Conservation (phyloP, 441 rosid species). For the Capsella rubella region DNA sequence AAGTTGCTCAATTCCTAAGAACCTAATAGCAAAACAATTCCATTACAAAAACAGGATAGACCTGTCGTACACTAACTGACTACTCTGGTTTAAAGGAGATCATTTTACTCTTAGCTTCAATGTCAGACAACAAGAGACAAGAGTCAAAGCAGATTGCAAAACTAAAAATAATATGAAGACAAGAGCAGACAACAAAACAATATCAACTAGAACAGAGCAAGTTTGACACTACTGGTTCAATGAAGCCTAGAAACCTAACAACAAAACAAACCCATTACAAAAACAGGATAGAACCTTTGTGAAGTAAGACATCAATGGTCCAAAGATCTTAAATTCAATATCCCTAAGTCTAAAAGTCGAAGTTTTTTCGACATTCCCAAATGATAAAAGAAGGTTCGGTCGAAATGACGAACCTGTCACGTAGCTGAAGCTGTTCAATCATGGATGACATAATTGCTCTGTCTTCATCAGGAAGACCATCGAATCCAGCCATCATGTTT, state of each 20-base stretch:
- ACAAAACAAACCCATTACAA: background rate
- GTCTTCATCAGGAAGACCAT: slow-evolving; percentile 84
- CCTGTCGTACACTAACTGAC: no score
- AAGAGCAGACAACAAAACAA: background rate
- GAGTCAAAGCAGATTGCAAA: slow-evolving; percentile 8
- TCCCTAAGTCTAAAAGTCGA: no score
- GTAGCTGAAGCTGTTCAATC: slow-evolving; percentile 93
- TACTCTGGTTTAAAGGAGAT: slow-evolving; percentile 44
- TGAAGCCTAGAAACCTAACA: background rate
- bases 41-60: no score
- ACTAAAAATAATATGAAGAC: slow-evolving; percentile 13
- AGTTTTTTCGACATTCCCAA: background rate
- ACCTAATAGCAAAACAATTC: background rate
- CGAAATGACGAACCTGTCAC: slow-evolving; percentile 68
- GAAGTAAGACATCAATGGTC: no score
- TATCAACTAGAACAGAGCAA: background rate
- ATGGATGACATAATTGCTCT: slow-evolving; percentile 70
- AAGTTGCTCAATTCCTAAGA: background rate
- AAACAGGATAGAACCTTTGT: no score
- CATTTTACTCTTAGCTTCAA: slow-evolving; percentile 54
- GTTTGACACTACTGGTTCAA: background rate
- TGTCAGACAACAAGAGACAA: slow-evolving; percentile 41
- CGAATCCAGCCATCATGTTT: slow-evolving; percentile 80
- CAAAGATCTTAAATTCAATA: no score
- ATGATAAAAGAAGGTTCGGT: background rate